Evolutionary conservation across 192 early-diverging fungal species (phyloP).

Genomic region (Gonapodya sp.): DNA sequence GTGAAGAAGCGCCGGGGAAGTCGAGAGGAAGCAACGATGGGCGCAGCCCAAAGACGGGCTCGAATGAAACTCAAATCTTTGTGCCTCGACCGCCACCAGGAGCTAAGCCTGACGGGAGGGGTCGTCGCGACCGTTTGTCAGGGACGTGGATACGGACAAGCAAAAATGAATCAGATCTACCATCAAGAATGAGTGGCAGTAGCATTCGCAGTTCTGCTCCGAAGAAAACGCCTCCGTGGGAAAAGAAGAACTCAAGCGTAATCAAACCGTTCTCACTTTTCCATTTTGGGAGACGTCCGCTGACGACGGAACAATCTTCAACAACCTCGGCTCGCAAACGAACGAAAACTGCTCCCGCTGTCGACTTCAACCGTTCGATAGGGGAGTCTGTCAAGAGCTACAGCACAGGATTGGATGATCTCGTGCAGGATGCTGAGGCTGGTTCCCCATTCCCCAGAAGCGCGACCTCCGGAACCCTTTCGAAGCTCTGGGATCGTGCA

Average conservation of each 20-base stretch:
- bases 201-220: too few species aligned
- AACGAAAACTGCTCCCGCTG: neutral
- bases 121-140: neutral
- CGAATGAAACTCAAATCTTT: neutral
- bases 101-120: neutral
- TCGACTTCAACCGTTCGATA: neutral
- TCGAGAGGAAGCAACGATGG: neutral
- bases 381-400: neutral
- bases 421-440: neutral
- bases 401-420: neutral
- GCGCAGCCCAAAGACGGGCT: neutral
- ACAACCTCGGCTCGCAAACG: neutral
- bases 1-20: neutral
- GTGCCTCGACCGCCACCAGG: neutral
- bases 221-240: neutral
- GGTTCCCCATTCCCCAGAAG: neutral
- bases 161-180: neutral
- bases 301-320: neutral
- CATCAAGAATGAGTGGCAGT: neutral
- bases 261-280: neutral
- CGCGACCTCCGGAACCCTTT: neutral
- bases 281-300: neutral
- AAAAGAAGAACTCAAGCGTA: neutral
- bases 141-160: neutral
- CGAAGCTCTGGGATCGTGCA: neutral